A percentile compares a stretch with the other conserved stretches of the same genome.
These are phyloP conservation scores for Sphaceloma murrayae DNA, from an alignment of 2,329 filamentous ascomycete genomes.

Conservation along the genomic window DNA sequence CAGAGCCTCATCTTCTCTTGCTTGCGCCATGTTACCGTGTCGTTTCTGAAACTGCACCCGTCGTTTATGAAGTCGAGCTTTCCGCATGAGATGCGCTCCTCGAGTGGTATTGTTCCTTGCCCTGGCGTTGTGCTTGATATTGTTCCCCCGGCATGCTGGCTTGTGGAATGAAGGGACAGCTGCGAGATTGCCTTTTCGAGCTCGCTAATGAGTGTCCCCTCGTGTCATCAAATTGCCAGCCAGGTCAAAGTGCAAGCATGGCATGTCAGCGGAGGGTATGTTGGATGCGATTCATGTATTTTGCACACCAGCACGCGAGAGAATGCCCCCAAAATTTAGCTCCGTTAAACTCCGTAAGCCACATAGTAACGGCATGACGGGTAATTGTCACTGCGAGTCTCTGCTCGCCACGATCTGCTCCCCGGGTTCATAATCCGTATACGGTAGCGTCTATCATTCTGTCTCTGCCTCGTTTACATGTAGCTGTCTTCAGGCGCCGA, in stretches of 20 bases:
- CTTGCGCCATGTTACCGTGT: neutral
- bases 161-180: neutral
- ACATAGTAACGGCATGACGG: no score
- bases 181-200: no score
- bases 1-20: neutral
- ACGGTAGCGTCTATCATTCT: neutral
- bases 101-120: neutral
- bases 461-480: neutral
- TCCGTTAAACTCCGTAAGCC: no score
- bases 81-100: conserved; percentile 5
- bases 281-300: no score
- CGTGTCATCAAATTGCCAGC: neutral
- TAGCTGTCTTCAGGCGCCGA: conserved; percentile 9
- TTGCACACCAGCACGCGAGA: no score
- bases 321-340: no score
- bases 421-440: no score
- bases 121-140: conserved; percentile 18
- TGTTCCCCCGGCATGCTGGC: conserved; percentile 19
- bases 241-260: neutral
- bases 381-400: no score
- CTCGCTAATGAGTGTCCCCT: no score
- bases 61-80: neutral
- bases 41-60: neutral
- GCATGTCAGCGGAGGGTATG: no score
- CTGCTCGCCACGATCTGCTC: no score